Percentiles rank a stretch among this genome's conserved stretches.
Evolutionary conservation across 208 protist genomes (phyloP).

Genomic region (Trypanosoma cruzi): DNA sequence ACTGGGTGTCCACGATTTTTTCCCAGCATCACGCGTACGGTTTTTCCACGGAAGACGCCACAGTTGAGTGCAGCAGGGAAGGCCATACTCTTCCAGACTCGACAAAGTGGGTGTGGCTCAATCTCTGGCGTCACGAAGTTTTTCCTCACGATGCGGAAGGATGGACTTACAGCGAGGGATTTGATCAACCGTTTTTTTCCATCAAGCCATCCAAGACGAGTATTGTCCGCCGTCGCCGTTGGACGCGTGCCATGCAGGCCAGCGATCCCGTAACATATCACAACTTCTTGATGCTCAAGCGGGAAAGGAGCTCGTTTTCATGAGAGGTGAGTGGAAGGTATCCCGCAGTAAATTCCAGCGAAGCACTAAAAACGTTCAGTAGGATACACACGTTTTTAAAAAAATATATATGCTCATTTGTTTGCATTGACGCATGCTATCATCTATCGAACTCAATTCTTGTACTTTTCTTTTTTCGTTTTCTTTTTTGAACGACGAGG

Average conservation of each 20-base stretch:
- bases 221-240: constrained; percentile 42
- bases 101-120: constrained; percentile 50
- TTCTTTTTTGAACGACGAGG: too few species aligned
- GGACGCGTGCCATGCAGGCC: constrained; percentile 62
- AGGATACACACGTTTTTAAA: neutral
- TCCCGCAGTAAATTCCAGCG: neutral
- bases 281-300: constrained; percentile 27
- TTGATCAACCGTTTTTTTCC: constrained; percentile 27
- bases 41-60: constrained; percentile 39
- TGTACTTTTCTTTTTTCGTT: neutral
- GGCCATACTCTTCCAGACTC: constrained; percentile 41
- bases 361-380: neutral
- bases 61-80: constrained; percentile 33
- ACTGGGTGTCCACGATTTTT: constrained; percentile 40
- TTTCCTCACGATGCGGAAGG: constrained; percentile 49
- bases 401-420: neutral
- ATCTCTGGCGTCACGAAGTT: constrained; percentile 50
- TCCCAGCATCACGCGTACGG: constrained; percentile 29
- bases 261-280: constrained; percentile 51
- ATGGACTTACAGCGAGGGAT: constrained; percentile 47
- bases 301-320: neutral
- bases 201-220: constrained; percentile 24
- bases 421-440: neutral
- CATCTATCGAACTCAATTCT: neutral
- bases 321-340: neutral